These are phyloP conservation scores for Plasmodium blacklocki DNA, from an alignment of 169 alveolate species.

Conservation along the genomic window DNA sequence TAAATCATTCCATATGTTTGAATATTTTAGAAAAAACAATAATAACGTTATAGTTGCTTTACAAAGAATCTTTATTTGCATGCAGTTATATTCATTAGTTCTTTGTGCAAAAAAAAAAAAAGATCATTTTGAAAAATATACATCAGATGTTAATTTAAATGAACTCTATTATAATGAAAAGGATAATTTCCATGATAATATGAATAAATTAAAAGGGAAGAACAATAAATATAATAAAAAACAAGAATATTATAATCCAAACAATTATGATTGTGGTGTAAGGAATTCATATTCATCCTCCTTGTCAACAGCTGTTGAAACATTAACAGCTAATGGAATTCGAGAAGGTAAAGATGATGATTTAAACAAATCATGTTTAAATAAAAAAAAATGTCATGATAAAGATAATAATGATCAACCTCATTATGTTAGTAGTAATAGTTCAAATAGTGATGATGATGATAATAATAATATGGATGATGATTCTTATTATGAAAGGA, in stretches of 20 bases:
- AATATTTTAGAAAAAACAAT: conserved; percentile 63
- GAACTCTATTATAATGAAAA: conserved; percentile 32
- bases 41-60: conserved; percentile 69
- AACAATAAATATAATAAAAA: neutral
- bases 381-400: neutral
- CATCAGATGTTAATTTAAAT: conserved; percentile 8
- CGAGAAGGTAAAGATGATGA: neutral
- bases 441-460: neutral
- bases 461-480: neutral
- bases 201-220: too few relatives aligned
- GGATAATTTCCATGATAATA: conserved; percentile 17
- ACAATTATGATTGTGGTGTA: neutral
- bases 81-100: conserved; percentile 62
- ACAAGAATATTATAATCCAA: neutral
- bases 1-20: conserved; percentile 70
- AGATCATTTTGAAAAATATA: conserved; percentile 38
- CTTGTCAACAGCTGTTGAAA: conserved; percentile 7
- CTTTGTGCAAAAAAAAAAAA: conserved; percentile 61
- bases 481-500: neutral
- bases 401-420: neutral
- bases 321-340: neutral
- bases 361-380: neutral
- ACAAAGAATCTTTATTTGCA: conserved; percentile 65
- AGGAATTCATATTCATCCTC: conserved; percentile 13
- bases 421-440: too few relatives aligned